phyloP scores from a whole-genome alignment of 768 basidiomycete species.

The Trametes meyenii region DNA sequence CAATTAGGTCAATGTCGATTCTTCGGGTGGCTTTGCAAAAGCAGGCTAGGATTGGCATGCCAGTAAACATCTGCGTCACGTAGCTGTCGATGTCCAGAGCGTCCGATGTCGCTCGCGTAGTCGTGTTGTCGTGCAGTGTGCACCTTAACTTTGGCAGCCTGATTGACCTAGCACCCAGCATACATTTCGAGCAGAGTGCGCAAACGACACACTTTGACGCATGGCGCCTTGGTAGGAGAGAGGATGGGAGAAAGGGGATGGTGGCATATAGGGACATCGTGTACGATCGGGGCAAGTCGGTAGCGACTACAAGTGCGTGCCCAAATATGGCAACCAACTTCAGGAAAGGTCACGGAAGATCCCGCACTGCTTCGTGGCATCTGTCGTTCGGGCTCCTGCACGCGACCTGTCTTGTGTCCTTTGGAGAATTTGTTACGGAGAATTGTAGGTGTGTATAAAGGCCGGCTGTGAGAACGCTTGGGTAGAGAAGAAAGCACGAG shows the following conservation, averaged over 20 bases:
- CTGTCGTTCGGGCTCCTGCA: neutral
- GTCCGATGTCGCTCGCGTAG: too few species aligned
- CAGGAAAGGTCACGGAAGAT: slow-evolving; percentile 6
- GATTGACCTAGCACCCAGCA: too few species aligned
- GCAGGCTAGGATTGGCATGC: too few species aligned
- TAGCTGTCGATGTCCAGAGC: too few species aligned
- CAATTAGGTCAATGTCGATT: too few species aligned
- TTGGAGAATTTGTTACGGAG: neutral
- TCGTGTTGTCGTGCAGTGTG: too few species aligned
- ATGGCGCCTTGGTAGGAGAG: too few species aligned
- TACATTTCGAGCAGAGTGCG: too few species aligned
- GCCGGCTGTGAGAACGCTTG: neutral
- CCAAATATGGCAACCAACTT: slow-evolving; percentile 12
- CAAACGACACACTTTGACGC: too few species aligned
- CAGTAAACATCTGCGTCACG: too few species aligned
- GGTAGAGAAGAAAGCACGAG: neutral
- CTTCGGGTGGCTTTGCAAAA: too few species aligned
- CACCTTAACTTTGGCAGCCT: too few species aligned
- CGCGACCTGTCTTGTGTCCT: neutral
- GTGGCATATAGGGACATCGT: neutral
- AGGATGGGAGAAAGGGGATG: neutral
- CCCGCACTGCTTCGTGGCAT: neutral
- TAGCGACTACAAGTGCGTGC: neutral
- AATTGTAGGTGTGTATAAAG: neutral
- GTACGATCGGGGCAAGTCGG: neutral